Base-by-base conservation (phyloP, 2,329 filamentous ascomycete species). In the Stylonectria norvegica region DNA sequence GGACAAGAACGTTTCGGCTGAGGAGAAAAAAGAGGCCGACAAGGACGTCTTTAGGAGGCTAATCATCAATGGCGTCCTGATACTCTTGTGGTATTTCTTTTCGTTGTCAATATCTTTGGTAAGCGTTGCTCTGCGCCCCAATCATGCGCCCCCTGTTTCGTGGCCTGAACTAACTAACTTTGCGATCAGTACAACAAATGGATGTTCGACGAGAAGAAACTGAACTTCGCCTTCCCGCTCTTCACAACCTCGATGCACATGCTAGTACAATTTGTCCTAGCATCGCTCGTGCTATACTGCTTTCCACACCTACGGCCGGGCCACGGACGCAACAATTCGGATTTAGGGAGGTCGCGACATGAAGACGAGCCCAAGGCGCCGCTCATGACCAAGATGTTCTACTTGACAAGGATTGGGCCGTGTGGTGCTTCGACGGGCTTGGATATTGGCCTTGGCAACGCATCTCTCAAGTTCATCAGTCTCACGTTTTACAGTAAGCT, bases 211-310 rank as follows among this genome's bases (percentile, higher is more conserved):
- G 78, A 84, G 47, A 78, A 85, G 52, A 81, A 85, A 52, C 79
- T 94, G 53, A 85, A 96, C 66, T 98, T 98, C 63, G 83, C 87
- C 36, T 97, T 93, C 58, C 93, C 93, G 27, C 77, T 98, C 35
- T 97, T 97, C 66, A 95, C 90, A 9, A 98, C 93, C 4, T 87
- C 88, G 49, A 73, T 93, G 63, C 93, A 98, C 69, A 97, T 97
- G 90, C 70, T 90, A 16, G 89, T 98, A 35, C 93, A 98, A 62
- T 97, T 97, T 66, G 66, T 74, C 12, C 79, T 97, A 29, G 78
- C 93, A 7, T 81, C 77, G 14, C 65, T 86, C 30, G 84, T 96
- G 19, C 77, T 98, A 38, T 91, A 83, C 62, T 75, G 91, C 47
- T 71, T 97, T 40, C 93, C 93, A 15, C 85, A 82, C 1, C 72